These are phyloP conservation scores for Pulicaria dysenterica DNA, from an alignment of 129 eudicot species.

Conservation along the genomic window DNA sequence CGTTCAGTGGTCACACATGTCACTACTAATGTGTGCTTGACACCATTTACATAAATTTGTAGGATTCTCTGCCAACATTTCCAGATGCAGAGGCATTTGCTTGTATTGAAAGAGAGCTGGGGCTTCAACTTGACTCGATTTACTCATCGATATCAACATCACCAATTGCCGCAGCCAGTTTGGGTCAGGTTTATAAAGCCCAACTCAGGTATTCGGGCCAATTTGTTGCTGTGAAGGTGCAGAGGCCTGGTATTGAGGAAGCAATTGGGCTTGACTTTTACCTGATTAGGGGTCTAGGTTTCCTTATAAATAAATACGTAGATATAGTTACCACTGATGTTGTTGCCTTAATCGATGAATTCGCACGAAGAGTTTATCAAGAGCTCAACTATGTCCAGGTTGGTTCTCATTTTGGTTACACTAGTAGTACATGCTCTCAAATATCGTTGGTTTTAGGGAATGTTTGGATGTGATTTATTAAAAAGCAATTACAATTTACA, in stretches of 20 bases:
- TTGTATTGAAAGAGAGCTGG: slow-evolving; percentile 89
- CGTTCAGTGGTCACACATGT: slow-evolving; percentile 8
- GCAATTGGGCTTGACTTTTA: slow-evolving; percentile 86
- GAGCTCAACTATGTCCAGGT: slow-evolving; percentile 99
- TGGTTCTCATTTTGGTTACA: slow-evolving; percentile 32
- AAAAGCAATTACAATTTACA: not conserved
- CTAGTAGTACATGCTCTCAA: slow-evolving; percentile 10
- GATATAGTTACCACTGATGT: slow-evolving; percentile 79
- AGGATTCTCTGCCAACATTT: slow-evolving; percentile 97
- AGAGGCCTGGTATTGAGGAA: slow-evolving; percentile 96
- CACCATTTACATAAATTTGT: slow-evolving; percentile 27
- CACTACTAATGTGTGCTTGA: not conserved
- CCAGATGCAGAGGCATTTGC: slow-evolving; percentile 91
- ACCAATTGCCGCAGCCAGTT: slow-evolving; percentile 98
- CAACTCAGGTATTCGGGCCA: slow-evolving; percentile 75
- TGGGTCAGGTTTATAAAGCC: slow-evolving; percentile 98
- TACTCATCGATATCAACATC: slow-evolving; percentile 82
- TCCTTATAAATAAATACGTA: slow-evolving; percentile 76
- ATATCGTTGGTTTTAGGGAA: not conserved
- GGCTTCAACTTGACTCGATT: slow-evolving; percentile 72
- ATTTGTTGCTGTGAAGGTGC: slow-evolving; percentile 96
- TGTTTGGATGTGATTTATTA: slow-evolving; percentile 7
- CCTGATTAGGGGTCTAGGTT: slow-evolving; percentile 82
- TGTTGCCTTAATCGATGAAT: slow-evolving; percentile 92
- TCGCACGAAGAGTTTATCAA: slow-evolving; percentile 95